Evolutionary conservation across 1,139 yeast species (phyloP), one percentile per base, ranked within the genome.

Genomic region (Hemisphaericaspora subhashii): DNA sequence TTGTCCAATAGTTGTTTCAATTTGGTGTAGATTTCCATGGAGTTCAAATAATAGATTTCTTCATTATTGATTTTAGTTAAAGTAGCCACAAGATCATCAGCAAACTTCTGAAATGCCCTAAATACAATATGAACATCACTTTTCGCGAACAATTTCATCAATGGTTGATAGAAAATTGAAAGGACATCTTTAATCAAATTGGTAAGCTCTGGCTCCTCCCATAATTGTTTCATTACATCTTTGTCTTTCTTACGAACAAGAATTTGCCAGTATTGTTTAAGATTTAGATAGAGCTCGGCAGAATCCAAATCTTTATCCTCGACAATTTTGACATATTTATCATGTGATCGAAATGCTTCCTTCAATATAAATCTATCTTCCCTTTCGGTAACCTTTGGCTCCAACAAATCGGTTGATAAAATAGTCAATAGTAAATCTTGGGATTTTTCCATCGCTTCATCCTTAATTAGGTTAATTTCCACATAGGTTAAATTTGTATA

Each of bases 181-280:
- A 90, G 72, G 28, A 87, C 68, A 40, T 86, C 86, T 48, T 84
- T 84, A 41, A 89, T 66, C 31, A 90, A 68, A 34, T 71, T 72
- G 17, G 89, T 80, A 31, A 94, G 66, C 51, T 84, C 86, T 0
- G 92, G 89, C 52, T 89, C 96, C 39, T 81, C 81, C 94, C 96
- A 87, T 34, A 90, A 62, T 53, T 82, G 81, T 50, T 82, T 83
- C 69, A 89, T 62, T 34, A 83, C 65, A 40, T 81, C 79, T 57
- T 87, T 88, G 56, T 90, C 98, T 32, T 80, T 77, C 43, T 78
- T 81, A 31, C 95, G 74, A 2, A 86, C 66, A 48, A 77, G 75
- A 16, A 86, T 62, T 46, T 77, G 81, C 62, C 86, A 77, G 43
- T 85, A 72, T 42, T 83, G 85, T 48, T 73, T 82, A 28, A 81